Evolutionary conservation across 345 rosid genomes (phyloP), one percentile per base, ranked within the genome.

Genomic region (Trapa bicornis): DNA sequence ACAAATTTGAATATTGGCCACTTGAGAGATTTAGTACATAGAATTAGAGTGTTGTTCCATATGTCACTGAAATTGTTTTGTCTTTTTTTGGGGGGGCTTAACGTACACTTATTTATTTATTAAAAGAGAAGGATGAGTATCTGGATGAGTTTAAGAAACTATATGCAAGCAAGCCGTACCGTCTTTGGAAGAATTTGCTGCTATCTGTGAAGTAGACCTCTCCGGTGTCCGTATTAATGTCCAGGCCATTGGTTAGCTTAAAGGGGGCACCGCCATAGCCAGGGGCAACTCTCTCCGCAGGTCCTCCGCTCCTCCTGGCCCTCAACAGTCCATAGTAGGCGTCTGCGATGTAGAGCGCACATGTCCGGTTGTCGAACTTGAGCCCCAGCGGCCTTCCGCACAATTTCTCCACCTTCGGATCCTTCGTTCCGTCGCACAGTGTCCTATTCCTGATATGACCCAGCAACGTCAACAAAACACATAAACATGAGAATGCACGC

Each of bases 351-450:
- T 78, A 86, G 33, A 86, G 82, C n/a, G 83, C 81, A 10, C 91
- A 82, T 0, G 83, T 83, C 53, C 5, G 22, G 0, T 50, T 22
- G 73, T 73, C 72, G 67, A 86, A 82, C 65, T 77, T 79, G 1
- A 86, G 71, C 36, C 87, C 91, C 33, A 86, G 37, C 5, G 87
- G 83, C 71, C 91, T 82, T 43, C 87, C 91, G 37, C 91, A 83
- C 0, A 35, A 33, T 4, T 77, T 77, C 37, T 83, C 90, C 54
- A 47, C 16, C 15, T 37, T 29, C 0, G 78, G 65, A 52, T 80
- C 50, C 12, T 74, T 68, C 41, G 85, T 76, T 2, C 83, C 77
- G 41, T 83, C 87, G 52, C 89, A 85, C 1, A 60, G 0, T 29
- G 68, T 69, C 68, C 75, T 68, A 10, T 74, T 67, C 75, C 85